A percentile compares a stretch with the other conserved stretches of the same genome.
Evolutionary conservation across 2,329 filamentous ascomycete species (phyloP).

Genomic region (Fusarium papillatum): DNA sequence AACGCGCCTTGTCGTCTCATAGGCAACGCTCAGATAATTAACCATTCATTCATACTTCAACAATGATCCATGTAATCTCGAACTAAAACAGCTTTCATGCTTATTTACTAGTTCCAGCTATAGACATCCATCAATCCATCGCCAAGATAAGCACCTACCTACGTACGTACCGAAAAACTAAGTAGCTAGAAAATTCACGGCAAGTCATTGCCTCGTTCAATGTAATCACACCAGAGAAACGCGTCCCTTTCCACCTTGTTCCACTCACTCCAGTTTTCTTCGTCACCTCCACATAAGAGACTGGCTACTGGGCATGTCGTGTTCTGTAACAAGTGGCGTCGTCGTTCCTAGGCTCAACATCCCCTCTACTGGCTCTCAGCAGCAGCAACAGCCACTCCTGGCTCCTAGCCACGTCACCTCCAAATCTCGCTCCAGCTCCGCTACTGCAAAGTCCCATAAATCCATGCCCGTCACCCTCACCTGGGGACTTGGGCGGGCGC

Average conservation of each 20-base stretch:
- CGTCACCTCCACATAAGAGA: conserved; percentile 18
- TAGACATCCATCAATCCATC: conserved; percentile 21
- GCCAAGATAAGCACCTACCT: conserved; percentile 30
- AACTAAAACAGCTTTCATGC: conserved; percentile 31
- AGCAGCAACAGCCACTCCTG: conserved; percentile 31
- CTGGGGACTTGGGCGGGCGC: neutral
- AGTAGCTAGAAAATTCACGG: conserved; percentile 30
- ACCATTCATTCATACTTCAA: neutral
- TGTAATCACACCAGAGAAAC: conserved; percentile 8
- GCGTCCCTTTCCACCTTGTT: conserved; percentile 14
- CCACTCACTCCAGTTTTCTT: conserved; percentile 31
- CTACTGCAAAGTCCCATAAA: conserved; percentile 35
- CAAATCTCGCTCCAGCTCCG: conserved; percentile 25
- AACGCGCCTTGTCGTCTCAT: conserved; percentile 1
- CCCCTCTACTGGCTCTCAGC: conserved; percentile 28
- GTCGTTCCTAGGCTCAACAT: conserved; percentile 22
- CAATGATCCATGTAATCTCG: neutral
- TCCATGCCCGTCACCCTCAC: conserved; percentile 30
- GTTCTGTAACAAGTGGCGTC: conserved; percentile 39
- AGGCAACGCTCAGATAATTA: conserved; percentile 5
- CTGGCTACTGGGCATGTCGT: neutral
- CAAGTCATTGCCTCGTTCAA: conserved; percentile 23
- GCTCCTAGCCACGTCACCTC: conserved; percentile 35
- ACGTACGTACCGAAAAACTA: conserved; percentile 11
- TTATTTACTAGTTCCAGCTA: conserved; percentile 42